Conservation (phyloP, 148 eudicot genomes). For the Polygonum aviculare region DNA sequence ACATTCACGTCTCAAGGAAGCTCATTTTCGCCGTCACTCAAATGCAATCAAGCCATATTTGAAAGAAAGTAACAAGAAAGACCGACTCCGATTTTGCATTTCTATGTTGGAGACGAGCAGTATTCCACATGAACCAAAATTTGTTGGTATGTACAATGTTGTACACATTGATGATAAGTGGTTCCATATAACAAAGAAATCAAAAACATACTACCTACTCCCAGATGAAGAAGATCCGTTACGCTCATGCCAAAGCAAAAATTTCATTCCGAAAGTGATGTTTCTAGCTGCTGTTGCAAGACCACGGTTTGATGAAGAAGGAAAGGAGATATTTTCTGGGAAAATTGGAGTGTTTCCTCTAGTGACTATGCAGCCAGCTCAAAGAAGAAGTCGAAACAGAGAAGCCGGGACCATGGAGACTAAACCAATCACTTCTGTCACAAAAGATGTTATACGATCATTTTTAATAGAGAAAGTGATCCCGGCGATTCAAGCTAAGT, state of each 20-base stretch:
- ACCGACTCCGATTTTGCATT: not conserved
- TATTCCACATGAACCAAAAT: not conserved
- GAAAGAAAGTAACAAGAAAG: not conserved
- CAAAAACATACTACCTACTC: constrained; percentile 5
- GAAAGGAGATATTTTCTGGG: not conserved
- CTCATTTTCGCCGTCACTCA: no score
- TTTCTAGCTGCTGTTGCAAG: no score
- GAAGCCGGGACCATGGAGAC: no score
- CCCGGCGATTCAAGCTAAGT: no score
- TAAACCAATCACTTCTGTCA: no score
- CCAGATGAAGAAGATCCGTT: constrained; percentile 3
- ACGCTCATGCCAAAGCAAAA: not conserved
- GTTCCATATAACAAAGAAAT: constrained; percentile 8
- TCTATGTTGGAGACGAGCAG: not conserved
- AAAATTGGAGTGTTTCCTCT: not conserved
- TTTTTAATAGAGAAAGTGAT: no score
- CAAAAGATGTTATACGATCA: no score
- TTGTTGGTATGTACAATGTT: not conserved
- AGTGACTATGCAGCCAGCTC: not conserved
- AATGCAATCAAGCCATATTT: not conserved
- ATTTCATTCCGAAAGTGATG: not conserved
- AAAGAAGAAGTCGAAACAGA: no score
- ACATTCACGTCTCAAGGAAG: no score
- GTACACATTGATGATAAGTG: constrained; percentile 10
- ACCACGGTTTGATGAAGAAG: no score